phyloP scores from a whole-genome alignment of 345 rosid genomes.

The Cochlearia excelsa region DNA sequence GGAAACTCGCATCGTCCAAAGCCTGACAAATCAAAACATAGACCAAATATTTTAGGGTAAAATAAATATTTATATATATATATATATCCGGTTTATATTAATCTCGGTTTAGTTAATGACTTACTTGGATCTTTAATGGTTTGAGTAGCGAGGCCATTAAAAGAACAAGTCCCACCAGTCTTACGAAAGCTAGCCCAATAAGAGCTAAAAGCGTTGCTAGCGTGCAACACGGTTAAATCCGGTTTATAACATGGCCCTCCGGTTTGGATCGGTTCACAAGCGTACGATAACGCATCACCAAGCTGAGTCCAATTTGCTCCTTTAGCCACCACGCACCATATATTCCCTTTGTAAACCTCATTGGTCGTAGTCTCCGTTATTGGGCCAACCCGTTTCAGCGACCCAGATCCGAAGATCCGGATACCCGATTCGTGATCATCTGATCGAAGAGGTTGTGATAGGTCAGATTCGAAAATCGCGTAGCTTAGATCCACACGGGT shows the following conservation, averaged over 20 bases:
- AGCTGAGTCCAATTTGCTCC: slow-evolving; percentile 56
- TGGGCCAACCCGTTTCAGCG: slow-evolving; percentile 99
- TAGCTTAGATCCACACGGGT: slow-evolving; percentile 55
- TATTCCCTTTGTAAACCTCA: slow-evolving; percentile 64
- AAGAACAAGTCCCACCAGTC: slow-evolving; percentile 65
- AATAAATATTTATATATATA: background rate
- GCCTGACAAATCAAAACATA: slow-evolving; percentile 44
- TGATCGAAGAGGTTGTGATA: slow-evolving; percentile 90
- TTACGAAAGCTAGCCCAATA: slow-evolving; percentile 74
- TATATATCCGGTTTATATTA: background rate
- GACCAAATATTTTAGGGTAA: background rate
- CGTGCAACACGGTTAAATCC: slow-evolving; percentile 53
- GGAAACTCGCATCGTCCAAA: slow-evolving; percentile 75
- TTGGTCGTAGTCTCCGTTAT: slow-evolving; percentile 84
- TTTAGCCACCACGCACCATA: slow-evolving; percentile 78
- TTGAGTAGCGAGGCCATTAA: slow-evolving; percentile 69
- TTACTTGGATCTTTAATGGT: slow-evolving; percentile 81
- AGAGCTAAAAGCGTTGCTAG: slow-evolving; percentile 79
- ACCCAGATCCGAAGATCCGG: slow-evolving; percentile 69
- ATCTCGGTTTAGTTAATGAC: slow-evolving; percentile 15
- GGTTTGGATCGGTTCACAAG: slow-evolving; percentile 66
- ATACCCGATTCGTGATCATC: slow-evolving; percentile 66
- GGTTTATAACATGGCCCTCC: slow-evolving; percentile 58
- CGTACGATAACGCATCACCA: slow-evolving; percentile 63
- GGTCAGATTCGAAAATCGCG: slow-evolving; percentile 57